Evolutionary conservation across 2,329 filamentous ascomycete species (phyloP), one percentile per base, ranked within the genome.

Genomic region (Fusarium praegraminearum): DNA sequence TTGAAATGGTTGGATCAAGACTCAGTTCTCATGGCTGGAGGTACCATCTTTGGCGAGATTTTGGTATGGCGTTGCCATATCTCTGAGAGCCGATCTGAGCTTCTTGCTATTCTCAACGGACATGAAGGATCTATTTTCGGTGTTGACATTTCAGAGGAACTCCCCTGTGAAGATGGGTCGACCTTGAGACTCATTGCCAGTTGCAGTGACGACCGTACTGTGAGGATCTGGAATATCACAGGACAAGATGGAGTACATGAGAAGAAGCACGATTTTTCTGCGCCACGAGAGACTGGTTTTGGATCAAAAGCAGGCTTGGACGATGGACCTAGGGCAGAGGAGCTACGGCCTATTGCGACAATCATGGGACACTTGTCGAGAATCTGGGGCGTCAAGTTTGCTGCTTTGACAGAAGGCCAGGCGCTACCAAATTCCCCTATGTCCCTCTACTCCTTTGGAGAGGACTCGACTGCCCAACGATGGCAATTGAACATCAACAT

Each of bases 41-140:
- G 96, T 2, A 98, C 96, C 0, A 94, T 95, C 2, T 98, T 98
- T 79, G 96, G 96, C 5, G 94, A 98, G 78, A 92, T 99, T 35
- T 84, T 98, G 38, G 87, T 97, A 18, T 98, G 96, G 96, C 92
- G 90, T 69, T 94, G 89, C 72, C 80, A 82, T 47, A 72, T 85
- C n/a, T 35, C 52, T 49, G 12, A 46, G 5, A 57, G 45, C 8
- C 28, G 41, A 18, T 49, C 67, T 40, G 81, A 86, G 69, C 78
- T 87, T 22, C 78, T 89, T 6, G 85, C 82, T 59, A 83, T 87
- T 26, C 84, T 91, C 51, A 82, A 83, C 1, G 89, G 89, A 1
- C 96, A 99, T 75, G 94, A 98, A 75, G 96, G 96, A 0, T 98
- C 95, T 1, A 91, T 99, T 30, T 99, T 98, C 71, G 94, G 93